Evolutionary conservation across 163 green algal genomes (phyloP), one percentile per base, ranked within the genome.

Genomic region (Chlamydomonas reinhardtii): DNA sequence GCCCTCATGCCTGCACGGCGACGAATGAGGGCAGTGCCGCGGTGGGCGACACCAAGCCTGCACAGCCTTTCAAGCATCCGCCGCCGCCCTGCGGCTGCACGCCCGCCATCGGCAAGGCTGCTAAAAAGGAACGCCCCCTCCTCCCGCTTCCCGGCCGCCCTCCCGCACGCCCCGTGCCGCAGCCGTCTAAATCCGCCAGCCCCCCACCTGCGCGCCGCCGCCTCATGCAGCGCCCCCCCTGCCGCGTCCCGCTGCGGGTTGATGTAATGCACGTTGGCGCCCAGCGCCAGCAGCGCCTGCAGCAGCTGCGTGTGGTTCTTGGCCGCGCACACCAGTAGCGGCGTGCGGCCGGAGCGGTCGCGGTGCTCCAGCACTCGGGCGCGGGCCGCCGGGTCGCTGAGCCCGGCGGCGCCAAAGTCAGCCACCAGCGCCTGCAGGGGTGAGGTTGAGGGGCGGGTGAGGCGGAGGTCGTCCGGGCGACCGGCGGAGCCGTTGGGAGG

Each of bases 291-390:
- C 17, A 85, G 78, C 78, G 76, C 31, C 52, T 77, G 68, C 52
- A 85, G 22, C 12, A 85, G 61, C 31, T 85, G 78, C 22, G 72
- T 78, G 29, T 85, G 78, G 4, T 77, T 77, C 52, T 85, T 85
- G 6, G 78, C 66, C 11, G 78, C 78, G 14, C 68, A 69, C 20
- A 85, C 32, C 32, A 85, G 31, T 32, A 85, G 68, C 52, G 52
- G 78, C 29, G 78, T 85, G 22, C 78, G 48, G n/a, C 78, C 78
- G 27, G 20, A 20, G 11, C 71, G 76, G 54, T 85, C 78, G 9
- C 52, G 48, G 54, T 85, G 48, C 78, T 85, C 78, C 31, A 85
- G 27, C 4, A 85, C 25, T 3, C 29, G 39, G 0, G 43, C 15
- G 22, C 77, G 77, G 1, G 65, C 64, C 24, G 19, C 77, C 2